A percentile compares a stretch with the other conserved stretches of the same genome.
phyloP scores from a whole-genome alignment of 352 stramenopile species.

The Phytopythium boreale region DNA sequence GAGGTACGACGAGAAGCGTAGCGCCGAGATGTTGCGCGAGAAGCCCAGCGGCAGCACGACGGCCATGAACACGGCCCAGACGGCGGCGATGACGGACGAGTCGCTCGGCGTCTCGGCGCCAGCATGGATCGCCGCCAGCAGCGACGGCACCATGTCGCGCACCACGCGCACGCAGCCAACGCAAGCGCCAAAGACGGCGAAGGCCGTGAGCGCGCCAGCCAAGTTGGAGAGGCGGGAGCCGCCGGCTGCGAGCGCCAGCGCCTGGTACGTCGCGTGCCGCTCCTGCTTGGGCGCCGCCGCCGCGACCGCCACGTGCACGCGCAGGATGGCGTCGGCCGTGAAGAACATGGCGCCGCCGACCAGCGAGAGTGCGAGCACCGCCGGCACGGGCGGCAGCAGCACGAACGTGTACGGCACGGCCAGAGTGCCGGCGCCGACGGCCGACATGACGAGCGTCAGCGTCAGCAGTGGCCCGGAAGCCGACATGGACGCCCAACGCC shows the following conservation, averaged over 20 bases:
- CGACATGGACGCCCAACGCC: not conserved
- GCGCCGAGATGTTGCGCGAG: constrained; percentile 59
- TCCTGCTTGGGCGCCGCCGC: constrained; percentile 26
- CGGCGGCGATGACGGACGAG: constrained; percentile 27
- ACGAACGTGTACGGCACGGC: constrained; percentile 70
- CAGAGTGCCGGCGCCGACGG: constrained; percentile 52
- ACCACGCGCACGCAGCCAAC: constrained; percentile 71
- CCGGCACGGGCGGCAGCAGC: constrained; percentile 37
- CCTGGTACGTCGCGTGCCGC: constrained; percentile 60
- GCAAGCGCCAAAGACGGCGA: constrained; percentile 75
- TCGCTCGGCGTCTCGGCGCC: constrained; percentile 26
- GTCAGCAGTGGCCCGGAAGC: constrained; percentile 8
- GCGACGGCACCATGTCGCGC: constrained; percentile 64
- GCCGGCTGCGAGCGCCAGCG: constrained; percentile 51
- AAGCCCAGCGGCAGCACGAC: constrained; percentile 64
- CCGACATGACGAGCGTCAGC: constrained; percentile 58
- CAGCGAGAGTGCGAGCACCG: constrained; percentile 36
- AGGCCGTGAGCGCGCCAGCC: constrained; percentile 57
- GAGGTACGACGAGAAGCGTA: constrained; percentile 75
- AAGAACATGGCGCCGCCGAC: constrained; percentile 70
- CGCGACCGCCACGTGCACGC: constrained; percentile 55
- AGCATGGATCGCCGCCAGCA: constrained; percentile 30
- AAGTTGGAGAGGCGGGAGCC: constrained; percentile 46
- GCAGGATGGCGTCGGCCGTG: constrained; percentile 61
- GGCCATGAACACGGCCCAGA: constrained; percentile 62